Percentiles rank a stretch among this genome's conserved stretches.
phyloP scores from a whole-genome alignment of 2,329 filamentous ascomycete species.

The Paramyrothecium roridum region DNA sequence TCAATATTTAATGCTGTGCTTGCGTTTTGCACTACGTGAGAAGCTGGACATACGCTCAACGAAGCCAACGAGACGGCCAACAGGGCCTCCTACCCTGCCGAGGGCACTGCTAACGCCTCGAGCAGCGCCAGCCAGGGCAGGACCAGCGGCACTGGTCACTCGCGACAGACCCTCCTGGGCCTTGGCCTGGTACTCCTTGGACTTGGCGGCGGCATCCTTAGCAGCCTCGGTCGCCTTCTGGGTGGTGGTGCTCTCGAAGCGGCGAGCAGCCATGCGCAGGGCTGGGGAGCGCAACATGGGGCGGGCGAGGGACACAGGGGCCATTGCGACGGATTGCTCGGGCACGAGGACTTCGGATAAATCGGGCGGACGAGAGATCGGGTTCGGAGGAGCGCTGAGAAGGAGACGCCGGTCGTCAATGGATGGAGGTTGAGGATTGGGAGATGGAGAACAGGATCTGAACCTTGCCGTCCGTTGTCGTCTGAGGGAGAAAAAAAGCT shows the following conservation, averaged over 20 bases:
- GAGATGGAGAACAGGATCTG: conserved; percentile 13
- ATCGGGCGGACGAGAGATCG: conserved; percentile 10
- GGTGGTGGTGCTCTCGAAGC: conserved; percentile 59
- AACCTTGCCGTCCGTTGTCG: conserved; percentile 19
- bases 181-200: conserved; percentile 53
- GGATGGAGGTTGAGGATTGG: conserved; percentile 23
- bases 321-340: conserved; percentile 16
- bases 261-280: conserved; percentile 46
- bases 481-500: conserved; percentile 44
- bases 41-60: conserved; percentile 75
- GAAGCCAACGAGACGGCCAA: conserved; percentile 73
- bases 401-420: conserved; percentile 27
- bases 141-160: conserved; percentile 74
- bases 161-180: conserved; percentile 77
- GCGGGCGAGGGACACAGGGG: conserved; percentile 33
- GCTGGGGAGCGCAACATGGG: conserved; percentile 43
- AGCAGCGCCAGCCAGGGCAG: conserved; percentile 70
- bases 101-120: conserved; percentile 64
- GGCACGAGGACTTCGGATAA: conserved; percentile 3
- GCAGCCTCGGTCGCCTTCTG: conserved; percentile 42
- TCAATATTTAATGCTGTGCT: neutral
- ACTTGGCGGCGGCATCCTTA: conserved; percentile 34
- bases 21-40: neutral
- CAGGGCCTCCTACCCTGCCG: conserved; percentile 77
- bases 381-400: conserved; percentile 4